Evolutionary conservation across 306 rosid species (phyloP).

Genomic region (Cicer chorassanicum): DNA sequence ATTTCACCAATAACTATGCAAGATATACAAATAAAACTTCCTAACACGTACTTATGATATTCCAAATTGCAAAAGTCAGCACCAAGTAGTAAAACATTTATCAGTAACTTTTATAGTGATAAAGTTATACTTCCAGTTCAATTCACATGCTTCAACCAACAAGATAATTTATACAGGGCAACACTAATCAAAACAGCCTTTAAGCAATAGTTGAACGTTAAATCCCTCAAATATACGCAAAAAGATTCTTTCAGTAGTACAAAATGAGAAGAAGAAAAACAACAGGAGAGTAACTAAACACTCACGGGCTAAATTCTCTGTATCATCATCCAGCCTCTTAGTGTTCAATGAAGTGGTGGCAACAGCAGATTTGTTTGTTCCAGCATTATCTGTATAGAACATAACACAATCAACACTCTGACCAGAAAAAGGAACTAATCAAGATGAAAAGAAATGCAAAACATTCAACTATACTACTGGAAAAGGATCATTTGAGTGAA

Average conservation of each 20-base stretch:
- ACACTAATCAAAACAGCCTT: conserved; percentile 13
- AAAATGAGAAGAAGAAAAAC: background rate
- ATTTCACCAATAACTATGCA: background rate
- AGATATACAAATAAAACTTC: background rate
- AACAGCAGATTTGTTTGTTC: conserved; percentile 80
- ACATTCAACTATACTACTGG: background rate
- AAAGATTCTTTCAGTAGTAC: background rate
- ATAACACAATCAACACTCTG: conserved; percentile 34
- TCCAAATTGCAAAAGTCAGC: background rate
- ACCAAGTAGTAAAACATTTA: background rate
- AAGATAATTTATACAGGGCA: background rate
- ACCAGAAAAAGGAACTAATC: background rate
- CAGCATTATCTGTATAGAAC: conserved; percentile 57
- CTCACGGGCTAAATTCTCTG: conserved; percentile 84
- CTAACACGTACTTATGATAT: background rate
- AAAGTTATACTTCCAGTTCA: background rate
- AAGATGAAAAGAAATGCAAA: background rate
- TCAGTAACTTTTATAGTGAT: background rate
- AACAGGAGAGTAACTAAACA: background rate
- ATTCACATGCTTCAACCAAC: conserved; percentile 1
- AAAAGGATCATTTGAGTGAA: background rate
- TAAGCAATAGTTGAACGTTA: background rate
- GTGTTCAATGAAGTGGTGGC: conserved; percentile 85
- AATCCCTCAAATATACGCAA: background rate
- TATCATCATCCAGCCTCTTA: conserved; percentile 87